Percentiles rank a stretch among this genome's conserved stretches.
Conservation (phyloP, 1,284 basidiomycete genomes). For the Apiotrichum siamense region DNA sequence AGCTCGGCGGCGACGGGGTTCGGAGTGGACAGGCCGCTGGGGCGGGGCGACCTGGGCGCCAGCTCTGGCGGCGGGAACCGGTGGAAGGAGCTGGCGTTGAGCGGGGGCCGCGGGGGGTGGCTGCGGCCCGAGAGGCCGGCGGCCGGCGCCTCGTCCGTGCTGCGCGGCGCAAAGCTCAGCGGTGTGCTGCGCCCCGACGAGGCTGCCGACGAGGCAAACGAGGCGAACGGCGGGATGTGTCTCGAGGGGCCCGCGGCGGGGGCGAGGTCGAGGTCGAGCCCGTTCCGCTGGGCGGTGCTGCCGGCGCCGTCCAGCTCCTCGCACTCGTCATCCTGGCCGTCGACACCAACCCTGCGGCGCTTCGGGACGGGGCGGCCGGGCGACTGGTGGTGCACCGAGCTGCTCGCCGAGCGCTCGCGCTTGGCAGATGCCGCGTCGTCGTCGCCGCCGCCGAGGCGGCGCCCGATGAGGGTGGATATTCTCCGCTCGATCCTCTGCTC, state of each 20-base stretch:
- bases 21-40: neutral
- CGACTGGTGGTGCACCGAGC: slow-evolving; percentile 6
- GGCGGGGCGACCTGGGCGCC: neutral
- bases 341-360: slow-evolving; percentile 4
- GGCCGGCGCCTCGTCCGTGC: neutral
- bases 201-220: neutral
- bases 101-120: neutral
- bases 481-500: neutral
- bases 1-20: neutral
- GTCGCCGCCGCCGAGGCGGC: neutral
- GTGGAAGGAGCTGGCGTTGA: neutral
- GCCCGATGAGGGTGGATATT: neutral
- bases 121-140: too few relatives aligned
- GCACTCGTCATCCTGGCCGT: slow-evolving; percentile 1
- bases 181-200: neutral
- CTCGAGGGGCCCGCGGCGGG: neutral
- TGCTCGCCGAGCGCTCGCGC: slow-evolving; percentile 13
- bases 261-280: neutral
- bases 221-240: neutral
- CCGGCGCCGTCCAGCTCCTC: neutral
- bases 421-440: slow-evolving; percentile 1
- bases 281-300: neutral
- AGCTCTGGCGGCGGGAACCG: neutral
- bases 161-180: too few relatives aligned
- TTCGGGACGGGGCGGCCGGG: slow-evolving; percentile 5